phyloP scores from a whole-genome alignment of 2,329 filamentous ascomycete species.

The Aspergillus sp. region DNA sequence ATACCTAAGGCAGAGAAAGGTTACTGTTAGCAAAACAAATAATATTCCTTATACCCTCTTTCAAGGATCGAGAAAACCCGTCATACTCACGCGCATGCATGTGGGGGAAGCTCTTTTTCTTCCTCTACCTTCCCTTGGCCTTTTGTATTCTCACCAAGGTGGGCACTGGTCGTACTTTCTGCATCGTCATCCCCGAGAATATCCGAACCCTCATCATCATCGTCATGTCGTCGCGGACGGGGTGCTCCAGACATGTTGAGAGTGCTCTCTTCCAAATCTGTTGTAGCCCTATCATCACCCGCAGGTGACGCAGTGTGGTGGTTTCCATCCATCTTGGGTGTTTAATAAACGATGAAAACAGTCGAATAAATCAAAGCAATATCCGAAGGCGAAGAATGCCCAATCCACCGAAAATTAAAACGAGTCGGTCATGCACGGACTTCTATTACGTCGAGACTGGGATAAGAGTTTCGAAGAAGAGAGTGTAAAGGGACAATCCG shows the following conservation, averaged over 20 bases:
- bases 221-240: constrained; percentile 67
- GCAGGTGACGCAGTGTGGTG: constrained; percentile 67
- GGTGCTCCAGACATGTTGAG: constrained; percentile 61
- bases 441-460: neutral
- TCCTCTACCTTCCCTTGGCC: constrained; percentile 59
- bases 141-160: constrained; percentile 69
- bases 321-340: too few relatives aligned
- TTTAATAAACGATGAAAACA: neutral
- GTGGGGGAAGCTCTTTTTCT: constrained; percentile 83
- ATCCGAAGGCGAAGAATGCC: neutral
- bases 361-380: neutral
- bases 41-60: neutral
- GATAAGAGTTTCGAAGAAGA: constrained; percentile 8
- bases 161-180: constrained; percentile 72
- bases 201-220: constrained; percentile 87
- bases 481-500: constrained; percentile 21
- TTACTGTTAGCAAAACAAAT: constrained; percentile 8
- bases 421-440: too few relatives aligned
- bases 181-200: constrained; percentile 76
- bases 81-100: constrained; percentile 84
- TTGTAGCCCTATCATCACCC: constrained; percentile 68
- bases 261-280: constrained; percentile 75
- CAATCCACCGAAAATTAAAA: too few relatives aligned
- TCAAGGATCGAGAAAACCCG: constrained; percentile 2
- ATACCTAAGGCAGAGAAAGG: constrained; percentile 56